Evolutionary conservation across 768 basidiomycete species (phyloP), one percentile per base, ranked within the genome.

Genomic region (Mycena alexandri): DNA sequence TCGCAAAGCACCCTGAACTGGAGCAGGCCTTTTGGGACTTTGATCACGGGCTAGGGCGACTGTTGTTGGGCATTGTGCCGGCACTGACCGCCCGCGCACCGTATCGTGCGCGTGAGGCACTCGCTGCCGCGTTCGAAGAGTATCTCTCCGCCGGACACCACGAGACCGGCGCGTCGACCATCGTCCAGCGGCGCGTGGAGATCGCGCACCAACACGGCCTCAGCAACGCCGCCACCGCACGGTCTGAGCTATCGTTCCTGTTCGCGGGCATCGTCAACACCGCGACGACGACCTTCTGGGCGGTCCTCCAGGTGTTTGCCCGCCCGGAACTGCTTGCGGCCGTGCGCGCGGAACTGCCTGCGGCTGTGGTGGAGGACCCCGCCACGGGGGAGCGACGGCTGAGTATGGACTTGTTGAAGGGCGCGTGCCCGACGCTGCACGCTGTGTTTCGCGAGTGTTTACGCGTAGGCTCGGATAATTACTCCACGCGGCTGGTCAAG

Each of bases 211-310:
- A 64, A 44, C 63, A 69, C 53, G 68, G 68, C n/a, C 56, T 56
- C 55, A 69, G 36, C 17, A 17, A 59, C 6, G 51, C 33, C 13
- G 62, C 68, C 48, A 42, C 63, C 2, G 68, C 68, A 10, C 62
- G 68, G n/a, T 69, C 68, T 2, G 68, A 69, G 58, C 44, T 69
- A 5, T 69, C 68, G 3, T 69, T 69, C 52, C 68, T 69, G 42
- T 69, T 69, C 34, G 68, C 68, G 14, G 68, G 68, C 38, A 69
- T 69, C 44, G 68, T 69, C 51, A 69, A 69, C 53, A 64, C 63
- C 5, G 58, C 68, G 14, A 69, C 63, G 14, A 60, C 62, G 24
- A 69, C 68, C 3, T 69, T 69, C 38, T 69, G 68, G 68, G 56
- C 44, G 38, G 38, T 69, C 38, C 47, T 69, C 12, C 68, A 69